Evolutionary conservation across 2,329 filamentous ascomycete species (phyloP), one percentile per base, ranked within the genome.

Genomic region (Colletotrichum scovillei): DNA sequence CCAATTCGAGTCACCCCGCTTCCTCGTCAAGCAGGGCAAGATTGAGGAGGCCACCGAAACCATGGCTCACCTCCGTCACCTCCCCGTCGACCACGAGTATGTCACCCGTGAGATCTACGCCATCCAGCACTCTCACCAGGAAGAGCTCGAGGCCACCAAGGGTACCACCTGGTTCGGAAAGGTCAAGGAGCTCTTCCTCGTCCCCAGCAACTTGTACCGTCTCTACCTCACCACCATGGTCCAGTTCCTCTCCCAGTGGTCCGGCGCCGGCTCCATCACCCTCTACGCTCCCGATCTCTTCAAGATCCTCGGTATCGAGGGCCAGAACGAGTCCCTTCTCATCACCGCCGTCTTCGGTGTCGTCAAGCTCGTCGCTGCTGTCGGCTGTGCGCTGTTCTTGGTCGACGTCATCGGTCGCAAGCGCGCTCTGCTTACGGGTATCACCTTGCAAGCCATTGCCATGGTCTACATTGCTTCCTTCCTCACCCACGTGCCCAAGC

Each of bases 331-430:
- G 80, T 90, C 90, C 67, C 88, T 95, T 0, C 90, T 95, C 49
- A 89, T 93, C 16, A 95, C 92, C 0, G 93, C 90, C 4, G 90
- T 96, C 63, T 95, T 95, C 67, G 93, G 93, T 56, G 88, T 95
- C 64, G 86, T 95, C 77, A 95, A 95, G 79, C 89, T 95, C 67
- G 80, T 89, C 7, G 88, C 92, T 0, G 90, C 92, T 16, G 79
- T 95, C 38, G 76, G 90, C 52, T 95, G 93, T 80, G 93, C 93
- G 0, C 86, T 95, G 65, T 94, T 95, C 87, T 88, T 95, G 9
- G 93, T 95, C 75, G 94, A 95, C 77, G 91, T 93, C 67, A 91
- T 95, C 75, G 94, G 94, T 5, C 91, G 94, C 72, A 95, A 95
- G 82, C 89, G 90, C 8, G 86, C 91, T 0, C 86, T 93, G 0